Evolutionary conservation across 352 stramenopile genomes (phyloP).

Genomic region (Pythium dissotocum): DNA sequence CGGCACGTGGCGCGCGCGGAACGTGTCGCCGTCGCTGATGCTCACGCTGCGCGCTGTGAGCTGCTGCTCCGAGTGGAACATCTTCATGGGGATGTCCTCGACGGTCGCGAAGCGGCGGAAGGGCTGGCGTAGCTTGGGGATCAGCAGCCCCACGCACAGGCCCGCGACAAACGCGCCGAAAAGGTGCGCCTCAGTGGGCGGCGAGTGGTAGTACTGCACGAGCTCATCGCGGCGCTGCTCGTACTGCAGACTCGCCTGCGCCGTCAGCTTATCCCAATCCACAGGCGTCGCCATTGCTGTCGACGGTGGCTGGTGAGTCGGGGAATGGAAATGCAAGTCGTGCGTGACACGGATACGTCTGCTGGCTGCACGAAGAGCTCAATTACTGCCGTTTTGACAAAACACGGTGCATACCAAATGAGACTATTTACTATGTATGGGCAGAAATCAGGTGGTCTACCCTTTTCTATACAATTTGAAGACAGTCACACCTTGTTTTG

Average conservation of each 20-base stretch:
- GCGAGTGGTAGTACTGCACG: slow-evolving; percentile 28
- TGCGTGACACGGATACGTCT: slow-evolving; percentile 10
- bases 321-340: slow-evolving; percentile 2
- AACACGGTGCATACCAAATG: slow-evolving; percentile 3
- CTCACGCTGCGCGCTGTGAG: slow-evolving; percentile 55
- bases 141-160: slow-evolving; percentile 52
- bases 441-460: neutral
- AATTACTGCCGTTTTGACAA: slow-evolving; percentile 4
- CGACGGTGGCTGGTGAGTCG: neutral
- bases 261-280: slow-evolving; percentile 24
- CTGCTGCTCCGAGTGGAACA: slow-evolving; percentile 65
- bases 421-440: neutral
- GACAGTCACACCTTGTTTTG: slow-evolving; percentile 20
- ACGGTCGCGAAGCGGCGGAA: slow-evolving; percentile 78
- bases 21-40: slow-evolving; percentile 83
- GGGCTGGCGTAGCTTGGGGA: slow-evolving; percentile 56
- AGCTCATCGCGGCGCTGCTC: slow-evolving; percentile 14
- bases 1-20: slow-evolving; percentile 71
- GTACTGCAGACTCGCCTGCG: slow-evolving; percentile 20
- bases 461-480: neutral
- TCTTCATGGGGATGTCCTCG: slow-evolving; percentile 71
- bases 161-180: slow-evolving; percentile 55
- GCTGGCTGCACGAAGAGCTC: slow-evolving; percentile 8
- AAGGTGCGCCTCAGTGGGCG: slow-evolving; percentile 43
- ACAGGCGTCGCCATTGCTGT: slow-evolving; percentile 7